These are phyloP conservation scores for Trametes cinnabarina DNA, from an alignment of 768 basidiomycete genomes.

Conservation along the genomic window DNA sequence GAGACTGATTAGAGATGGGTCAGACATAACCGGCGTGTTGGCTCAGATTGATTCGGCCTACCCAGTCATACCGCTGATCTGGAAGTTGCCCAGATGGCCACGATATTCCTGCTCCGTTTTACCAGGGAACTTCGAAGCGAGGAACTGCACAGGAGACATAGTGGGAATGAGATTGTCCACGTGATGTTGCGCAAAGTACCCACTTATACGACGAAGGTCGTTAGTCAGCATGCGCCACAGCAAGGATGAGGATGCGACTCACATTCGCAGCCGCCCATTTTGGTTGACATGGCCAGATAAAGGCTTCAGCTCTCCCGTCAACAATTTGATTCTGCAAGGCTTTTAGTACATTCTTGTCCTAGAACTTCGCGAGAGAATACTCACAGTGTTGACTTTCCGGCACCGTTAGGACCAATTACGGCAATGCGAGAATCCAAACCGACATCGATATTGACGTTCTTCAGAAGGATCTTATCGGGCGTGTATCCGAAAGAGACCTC, in stretches of 20 bases:
- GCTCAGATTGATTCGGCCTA: conserved; percentile 28
- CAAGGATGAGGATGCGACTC: conserved; percentile 26
- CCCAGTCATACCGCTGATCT: conserved; percentile 96
- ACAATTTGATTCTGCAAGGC: conserved; percentile 73
- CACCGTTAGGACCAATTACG: conserved; percentile 92
- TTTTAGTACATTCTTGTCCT: not conserved
- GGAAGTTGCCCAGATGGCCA: conserved; percentile 92
- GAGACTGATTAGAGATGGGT: conserved; percentile 42
- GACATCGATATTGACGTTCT: conserved; percentile 83
- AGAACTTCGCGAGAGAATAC: too few relatives aligned
- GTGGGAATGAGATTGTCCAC: conserved; percentile 84
- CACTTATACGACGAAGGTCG: conserved; percentile 42
- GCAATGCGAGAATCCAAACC: conserved; percentile 94
- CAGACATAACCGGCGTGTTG: not conserved
- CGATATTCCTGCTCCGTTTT: conserved; percentile 96
- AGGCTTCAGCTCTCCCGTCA: conserved; percentile 81
- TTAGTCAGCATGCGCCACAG: not conserved
- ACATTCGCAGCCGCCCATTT: conserved; percentile 91
- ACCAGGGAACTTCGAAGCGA: conserved; percentile 90
- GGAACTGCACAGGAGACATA: conserved; percentile 91
- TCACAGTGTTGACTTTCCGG: conserved; percentile 93
- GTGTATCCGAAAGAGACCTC: conserved; percentile 90
- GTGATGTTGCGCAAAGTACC: conserved; percentile 94
- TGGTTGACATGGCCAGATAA: conserved; percentile 77
- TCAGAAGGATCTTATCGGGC: conserved; percentile 71